Base-by-base conservation (phyloP, 2,329 filamentous ascomycete species). In the Ampelomyces quisqualis region DNA sequence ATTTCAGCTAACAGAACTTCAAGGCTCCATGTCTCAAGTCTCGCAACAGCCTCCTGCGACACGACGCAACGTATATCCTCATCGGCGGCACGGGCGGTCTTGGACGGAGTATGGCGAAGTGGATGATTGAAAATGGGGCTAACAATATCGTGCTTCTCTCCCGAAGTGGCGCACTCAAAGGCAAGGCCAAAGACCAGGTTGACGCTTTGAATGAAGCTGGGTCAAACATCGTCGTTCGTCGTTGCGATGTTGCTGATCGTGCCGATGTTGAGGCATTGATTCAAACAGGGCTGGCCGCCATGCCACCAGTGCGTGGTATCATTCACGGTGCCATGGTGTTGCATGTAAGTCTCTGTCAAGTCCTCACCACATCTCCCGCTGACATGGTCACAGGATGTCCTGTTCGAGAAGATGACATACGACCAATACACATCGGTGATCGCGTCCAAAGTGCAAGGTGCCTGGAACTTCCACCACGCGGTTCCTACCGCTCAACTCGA, bases 311-410 rank as follows among this genome's bases (percentile, higher is more conserved):
- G 9, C 44, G 52, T 26, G 55, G 55, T 26, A 49, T 60, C 29
- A 47, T 60, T 17, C 55, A 60, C 26, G 53, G 49, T 9, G 57
- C 57, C 10, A 60, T 60, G 53, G 45, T 57, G n/a, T 39, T 60
- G 14, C 35, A 47, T 9, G 53, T 56, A 23, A 48, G 47, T 49
- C 4, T 20, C 5, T 18, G n/a, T n/a, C 1, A 33, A 21, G 3
- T 10, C 7, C 10, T 23, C 9, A n/a, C 14, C 22, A 11, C 2
- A 11, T 21, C 3, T 13, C 3, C 4, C 13, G 33, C 38, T 38
- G 18, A 43, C 33, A 10, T 10, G n/a, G 11, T 9, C 11, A n/a
- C 24, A 56, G 53, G 52, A 56, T 24, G 49, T 47, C 2, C 36
- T 56, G 2, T 56, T 54, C 27, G 51, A 53, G 9, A 56, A 54